These are phyloP conservation scores for Moniliophthora roreri DNA, from an alignment of 1,284 basidiomycete genomes.

Conservation along the genomic window DNA sequence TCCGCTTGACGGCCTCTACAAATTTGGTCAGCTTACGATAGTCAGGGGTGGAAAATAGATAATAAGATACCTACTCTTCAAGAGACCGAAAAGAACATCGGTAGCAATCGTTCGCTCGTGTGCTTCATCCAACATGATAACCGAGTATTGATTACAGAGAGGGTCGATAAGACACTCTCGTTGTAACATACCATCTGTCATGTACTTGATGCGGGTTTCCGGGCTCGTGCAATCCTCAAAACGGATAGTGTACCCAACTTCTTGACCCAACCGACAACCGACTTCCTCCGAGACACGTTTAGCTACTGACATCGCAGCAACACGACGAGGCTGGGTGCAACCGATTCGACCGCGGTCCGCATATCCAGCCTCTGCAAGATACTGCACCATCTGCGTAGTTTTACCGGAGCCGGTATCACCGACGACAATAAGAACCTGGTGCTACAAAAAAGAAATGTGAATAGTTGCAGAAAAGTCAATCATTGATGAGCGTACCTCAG, in stretches of 20 bases:
- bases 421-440: slow-evolving; percentile 94
- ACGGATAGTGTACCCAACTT: slow-evolving; percentile 98
- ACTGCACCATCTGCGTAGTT: slow-evolving; percentile 94
- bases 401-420: slow-evolving; percentile 95
- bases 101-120: slow-evolving; percentile 98
- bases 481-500: slow-evolving; percentile 59
- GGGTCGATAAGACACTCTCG: slow-evolving; percentile 97
- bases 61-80: slow-evolving; percentile 77
- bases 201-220: slow-evolving; percentile 99
- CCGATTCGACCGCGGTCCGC: slow-evolving; percentile 89
- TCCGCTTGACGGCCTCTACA: slow-evolving; percentile 88
- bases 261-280: slow-evolving; percentile 93
- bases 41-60: not conserved
- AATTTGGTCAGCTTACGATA: slow-evolving; percentile 22
- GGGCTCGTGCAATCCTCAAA: slow-evolving; percentile 99
- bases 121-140: slow-evolving; percentile 98
- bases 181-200: slow-evolving; percentile 99
- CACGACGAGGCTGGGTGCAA: slow-evolving; percentile 97
- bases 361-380: slow-evolving; percentile 86
- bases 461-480: slow-evolving; percentile 13
- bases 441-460: slow-evolving; percentile 50
- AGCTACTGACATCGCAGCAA: slow-evolving; percentile 98
- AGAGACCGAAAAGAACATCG: slow-evolving; percentile 93
- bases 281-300: slow-evolving; percentile 99
- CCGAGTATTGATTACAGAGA: slow-evolving; percentile 88